Base-by-base conservation (phyloP, 2,329 filamentous ascomycete species). In the Rhinocladiella mackenziei region DNA sequence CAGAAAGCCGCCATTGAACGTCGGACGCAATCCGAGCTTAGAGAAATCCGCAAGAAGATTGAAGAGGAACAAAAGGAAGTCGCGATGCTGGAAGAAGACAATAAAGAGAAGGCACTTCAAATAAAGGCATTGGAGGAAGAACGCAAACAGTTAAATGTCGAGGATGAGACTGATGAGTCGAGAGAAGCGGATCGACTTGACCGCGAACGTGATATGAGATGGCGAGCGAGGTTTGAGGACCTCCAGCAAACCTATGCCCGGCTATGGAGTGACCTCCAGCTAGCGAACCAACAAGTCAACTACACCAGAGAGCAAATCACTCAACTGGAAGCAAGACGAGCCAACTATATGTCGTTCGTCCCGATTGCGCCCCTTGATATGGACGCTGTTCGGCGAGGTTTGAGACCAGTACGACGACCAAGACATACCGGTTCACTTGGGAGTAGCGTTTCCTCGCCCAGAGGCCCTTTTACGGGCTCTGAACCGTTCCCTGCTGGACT, bases 51-150 rank as follows among this genome's bases (percentile, higher is more conserved):
- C 29, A 57, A 63, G 44, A 70, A 70, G 55, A 69, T 73, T 39
- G 61, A 65, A 13, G 62, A 67, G 37, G 69, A 73, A 49, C 68
- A 72, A 45, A 53, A 58, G 5, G 64, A 68, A 9, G 75, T 80
- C 64, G 80, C 76, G 51, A 57, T 62, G 5, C 65, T 83, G 28
- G 80, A 83, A 44, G 79, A 83, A 30, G 74, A 77, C 40, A 76
- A 82, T 35, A 75, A 75, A 48, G 73, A 80, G 51, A 80, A 76
- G 53, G 77, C 76, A 17, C 70, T 69, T 2, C 73, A 78, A 35
- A 76, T 82, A 61, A 81, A 82, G 63, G 69, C 72, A 26, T 65
- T 83, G 5, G 78, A 83, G 58, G 74, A 78, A 45, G 73, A 80
- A 59, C 64, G 74, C 48, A 72, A 77, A 57, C 69, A 69, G 26